Base-by-base conservation (phyloP, 192 early-diverging fungal genomes). In the Backusella macrospora region DNA sequence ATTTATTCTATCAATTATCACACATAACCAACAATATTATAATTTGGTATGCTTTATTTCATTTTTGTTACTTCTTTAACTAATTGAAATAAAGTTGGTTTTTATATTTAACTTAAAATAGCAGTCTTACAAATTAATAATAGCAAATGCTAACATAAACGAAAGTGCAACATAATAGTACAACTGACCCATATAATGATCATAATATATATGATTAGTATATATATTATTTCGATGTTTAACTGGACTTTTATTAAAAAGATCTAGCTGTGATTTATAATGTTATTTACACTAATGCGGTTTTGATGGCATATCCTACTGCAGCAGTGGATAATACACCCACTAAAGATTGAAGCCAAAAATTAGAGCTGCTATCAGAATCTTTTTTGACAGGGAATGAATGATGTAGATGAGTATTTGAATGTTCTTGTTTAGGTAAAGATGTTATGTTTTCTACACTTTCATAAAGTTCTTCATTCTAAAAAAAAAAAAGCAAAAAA, bases 301-400 rank as follows among this genome's bases (percentile, higher is more conserved):
- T 59, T 9, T 23, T 59, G 18, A 59, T 59, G 52, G 52, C 52
- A 26, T 59, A 59, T 59, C 52, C 52, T n/a, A 59, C 52, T 13
- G 52, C 52, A 59, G 5, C 5, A 21, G 52, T 59, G 9, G 52
- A 59, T 26, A 59, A 59, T 26, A 59, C 52, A 59, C 52, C 52
- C 10, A 59, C 52, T 59, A 59, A 59, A 26, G 21, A 59, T 12
- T 59, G 52, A 4, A 59, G 21, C 52, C 52, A 59, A 10, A 59
- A 59, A 59, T 23, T 59, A 59, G 52, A 59, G 23, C 21, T 59
- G 52, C 8, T 59, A 12, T 59, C 52, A 26, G 21, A 16, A 59
- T 59, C 52, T 59, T 59, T 59, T 59, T 59, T 59, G 7, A 59
- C 52, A 59, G 26, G 52, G 12, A 59, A 59, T 59, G 52, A 59